A percentile compares a stretch with the other conserved stretches of the same genome.
phyloP scores from a whole-genome alignment of 164 flowering plant genomes.

The Sextonia rubra region DNA sequence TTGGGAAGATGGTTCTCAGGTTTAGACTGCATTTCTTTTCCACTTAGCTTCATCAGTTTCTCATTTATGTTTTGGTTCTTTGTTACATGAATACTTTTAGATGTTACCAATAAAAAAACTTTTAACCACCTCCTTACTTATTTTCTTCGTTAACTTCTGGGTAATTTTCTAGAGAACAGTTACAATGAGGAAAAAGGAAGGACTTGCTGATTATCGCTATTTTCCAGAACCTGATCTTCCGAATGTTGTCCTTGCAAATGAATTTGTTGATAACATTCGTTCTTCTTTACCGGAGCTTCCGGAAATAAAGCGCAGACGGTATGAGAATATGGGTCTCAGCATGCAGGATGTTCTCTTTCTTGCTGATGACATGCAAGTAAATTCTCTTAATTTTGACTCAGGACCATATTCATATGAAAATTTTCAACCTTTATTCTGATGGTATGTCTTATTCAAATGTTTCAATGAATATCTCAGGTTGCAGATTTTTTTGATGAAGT shows the following conservation, averaged over 20 bases:
- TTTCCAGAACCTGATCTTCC: conserved; percentile 98
- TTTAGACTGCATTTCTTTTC: conserved; percentile 14
- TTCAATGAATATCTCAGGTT: conserved; percentile 43
- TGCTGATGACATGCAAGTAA: conserved; percentile 72
- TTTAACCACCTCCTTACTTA: conserved; percentile 4
- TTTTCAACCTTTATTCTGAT: not conserved
- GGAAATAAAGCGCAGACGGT: conserved; percentile 72
- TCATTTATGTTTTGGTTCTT: not conserved
- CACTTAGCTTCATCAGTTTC: not conserved
- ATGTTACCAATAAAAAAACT: too few relatives aligned
- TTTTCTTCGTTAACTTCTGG: conserved; percentile 3
- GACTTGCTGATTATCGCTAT: conserved; percentile 89
- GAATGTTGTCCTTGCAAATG: conserved; percentile 56
- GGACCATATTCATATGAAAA: not conserved
- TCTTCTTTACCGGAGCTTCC: conserved; percentile 80
- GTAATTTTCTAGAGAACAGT: conserved; percentile 53
- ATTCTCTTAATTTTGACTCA: conserved; percentile 11
- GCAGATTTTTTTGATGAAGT: conserved; percentile 77
- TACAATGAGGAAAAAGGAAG: conserved; percentile 95
- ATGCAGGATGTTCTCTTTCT: conserved; percentile 95
- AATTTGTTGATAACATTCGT: conserved; percentile 49
- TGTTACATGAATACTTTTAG: conserved; percentile 1
- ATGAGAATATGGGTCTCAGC: conserved; percentile 79
- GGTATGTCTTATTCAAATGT: conserved; percentile 3
- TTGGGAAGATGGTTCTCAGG: conserved; percentile 96